Evolutionary conservation across 225 moss, liverwort and hornwort species (phyloP).

Genomic region (Neckera pumila): DNA sequence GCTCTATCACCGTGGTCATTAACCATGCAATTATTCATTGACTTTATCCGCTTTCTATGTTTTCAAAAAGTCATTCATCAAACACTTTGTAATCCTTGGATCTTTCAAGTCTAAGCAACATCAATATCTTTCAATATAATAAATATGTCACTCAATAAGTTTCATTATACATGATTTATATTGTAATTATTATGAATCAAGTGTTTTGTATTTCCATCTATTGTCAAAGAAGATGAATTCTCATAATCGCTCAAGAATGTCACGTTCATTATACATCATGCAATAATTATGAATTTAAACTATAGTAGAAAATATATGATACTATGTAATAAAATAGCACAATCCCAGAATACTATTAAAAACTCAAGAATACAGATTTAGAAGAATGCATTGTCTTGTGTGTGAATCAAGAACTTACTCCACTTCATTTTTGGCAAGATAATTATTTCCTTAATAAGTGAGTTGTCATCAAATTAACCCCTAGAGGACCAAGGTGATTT

Average conservation of each 20-base stretch:
- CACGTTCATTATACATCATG: background rate
- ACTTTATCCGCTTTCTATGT: rapidly evolving
- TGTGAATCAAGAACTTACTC: too few species aligned
- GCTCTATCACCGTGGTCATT: background rate
- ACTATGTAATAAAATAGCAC: background rate
- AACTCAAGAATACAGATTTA: background rate
- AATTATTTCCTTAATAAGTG: too few species aligned
- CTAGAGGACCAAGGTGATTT: too few species aligned
- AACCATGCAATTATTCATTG: background rate
- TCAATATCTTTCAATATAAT: background rate
- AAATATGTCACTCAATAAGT: background rate
- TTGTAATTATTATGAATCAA: background rate
- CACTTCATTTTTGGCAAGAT: too few species aligned
- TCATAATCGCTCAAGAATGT: background rate
- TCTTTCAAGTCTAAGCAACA: background rate
- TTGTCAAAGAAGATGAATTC: background rate
- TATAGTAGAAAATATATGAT: background rate
- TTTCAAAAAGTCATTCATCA: background rate
- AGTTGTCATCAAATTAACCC: too few species aligned
- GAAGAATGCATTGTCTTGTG: background rate
- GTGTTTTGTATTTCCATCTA: background rate
- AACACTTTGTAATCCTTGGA: rapidly evolving
- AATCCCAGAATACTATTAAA: background rate
- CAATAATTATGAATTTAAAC: background rate
- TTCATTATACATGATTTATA: background rate